These are phyloP conservation scores for Beta lomatogona DNA, from an alignment of 179 eudicot genomes.

Conservation along the genomic window DNA sequence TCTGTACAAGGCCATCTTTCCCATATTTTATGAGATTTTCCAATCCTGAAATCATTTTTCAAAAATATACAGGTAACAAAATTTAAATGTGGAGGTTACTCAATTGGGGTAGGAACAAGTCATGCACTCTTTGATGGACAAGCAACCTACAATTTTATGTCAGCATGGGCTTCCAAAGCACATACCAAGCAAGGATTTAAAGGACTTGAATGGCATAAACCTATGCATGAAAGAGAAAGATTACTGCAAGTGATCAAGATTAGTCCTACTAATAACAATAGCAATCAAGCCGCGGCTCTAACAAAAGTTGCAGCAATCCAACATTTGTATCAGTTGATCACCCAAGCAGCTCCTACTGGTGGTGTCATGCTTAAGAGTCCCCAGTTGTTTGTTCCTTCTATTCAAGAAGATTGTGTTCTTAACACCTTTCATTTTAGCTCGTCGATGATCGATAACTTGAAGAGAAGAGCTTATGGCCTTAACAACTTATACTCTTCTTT, in stretches of 20 bases:
- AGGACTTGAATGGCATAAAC: slow-evolving; percentile 28
- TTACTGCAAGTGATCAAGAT: neutral
- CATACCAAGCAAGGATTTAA: neutral
- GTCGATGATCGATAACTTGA: slow-evolving; percentile 39
- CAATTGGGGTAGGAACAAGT: slow-evolving; percentile 46
- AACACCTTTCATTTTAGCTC: slow-evolving; percentile 30
- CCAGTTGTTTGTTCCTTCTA: slow-evolving; percentile 27
- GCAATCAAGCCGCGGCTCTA: slow-evolving; percentile 9
- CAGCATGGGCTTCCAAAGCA: slow-evolving; percentile 39
- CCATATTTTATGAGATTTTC: neutral
- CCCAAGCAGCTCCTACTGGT: slow-evolving; percentile 19
- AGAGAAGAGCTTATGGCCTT: slow-evolving; percentile 28
- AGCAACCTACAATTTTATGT: slow-evolving; percentile 39
- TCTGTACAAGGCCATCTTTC: too few species aligned
- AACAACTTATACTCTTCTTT: slow-evolving; percentile 9
- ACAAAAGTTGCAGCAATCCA: slow-evolving; percentile 28
- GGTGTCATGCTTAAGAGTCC: slow-evolving; percentile 19
- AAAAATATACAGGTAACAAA: slow-evolving; percentile 34
- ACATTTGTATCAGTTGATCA: slow-evolving; percentile 36
- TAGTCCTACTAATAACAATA: neutral
- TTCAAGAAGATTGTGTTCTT: slow-evolving; percentile 25
- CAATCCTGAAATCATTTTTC: neutral
- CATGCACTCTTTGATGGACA: slow-evolving; percentile 48
- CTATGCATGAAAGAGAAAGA: slow-evolving; percentile 29
- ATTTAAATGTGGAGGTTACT: slow-evolving; percentile 50